These are phyloP conservation scores for Colletotrichum tanaceti DNA, from an alignment of 2,329 filamentous ascomycete species.

Conservation along the genomic window DNA sequence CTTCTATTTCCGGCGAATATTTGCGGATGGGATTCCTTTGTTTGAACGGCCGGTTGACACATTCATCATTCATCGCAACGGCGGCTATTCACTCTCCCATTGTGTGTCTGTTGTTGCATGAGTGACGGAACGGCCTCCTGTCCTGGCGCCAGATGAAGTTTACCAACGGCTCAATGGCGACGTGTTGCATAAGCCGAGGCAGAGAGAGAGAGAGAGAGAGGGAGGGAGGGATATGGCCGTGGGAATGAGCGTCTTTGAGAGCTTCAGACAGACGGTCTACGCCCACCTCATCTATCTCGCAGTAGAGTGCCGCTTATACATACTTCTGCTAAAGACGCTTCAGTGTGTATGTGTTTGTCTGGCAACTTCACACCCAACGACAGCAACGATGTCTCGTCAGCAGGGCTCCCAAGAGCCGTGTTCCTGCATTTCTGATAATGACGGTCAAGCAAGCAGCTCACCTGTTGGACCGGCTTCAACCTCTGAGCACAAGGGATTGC, in stretches of 20 bases:
- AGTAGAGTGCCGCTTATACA: background rate
- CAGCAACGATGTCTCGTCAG: background rate
- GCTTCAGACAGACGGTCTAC: background rate
- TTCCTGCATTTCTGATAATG: background rate
- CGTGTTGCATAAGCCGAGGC: background rate
- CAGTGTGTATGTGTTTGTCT: background rate
- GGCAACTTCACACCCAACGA: background rate
- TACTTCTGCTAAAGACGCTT: background rate
- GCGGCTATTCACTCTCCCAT: background rate
- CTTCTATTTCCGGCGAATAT: constrained; percentile 17
- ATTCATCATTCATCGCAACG: constrained; percentile 18
- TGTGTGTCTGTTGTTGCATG: background rate
- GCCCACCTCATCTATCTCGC: background rate
- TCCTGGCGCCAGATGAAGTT: background rate
- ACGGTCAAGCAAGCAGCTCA: background rate
- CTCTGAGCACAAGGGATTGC: background rate
- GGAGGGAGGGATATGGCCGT: too few relatives aligned
- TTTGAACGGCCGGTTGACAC: constrained; percentile 1
- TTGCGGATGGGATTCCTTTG: constrained; percentile 11
- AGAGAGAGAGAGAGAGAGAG: too few relatives aligned
- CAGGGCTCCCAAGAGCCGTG: background rate
- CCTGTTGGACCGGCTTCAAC: background rate
- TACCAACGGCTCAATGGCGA: too few relatives aligned
- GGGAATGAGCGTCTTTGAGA: too few relatives aligned
- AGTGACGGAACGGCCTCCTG: too few relatives aligned